Evolutionary conservation across 1,139 yeast species (phyloP).

Genomic region (Geotrichum cucujoidarum): DNA sequence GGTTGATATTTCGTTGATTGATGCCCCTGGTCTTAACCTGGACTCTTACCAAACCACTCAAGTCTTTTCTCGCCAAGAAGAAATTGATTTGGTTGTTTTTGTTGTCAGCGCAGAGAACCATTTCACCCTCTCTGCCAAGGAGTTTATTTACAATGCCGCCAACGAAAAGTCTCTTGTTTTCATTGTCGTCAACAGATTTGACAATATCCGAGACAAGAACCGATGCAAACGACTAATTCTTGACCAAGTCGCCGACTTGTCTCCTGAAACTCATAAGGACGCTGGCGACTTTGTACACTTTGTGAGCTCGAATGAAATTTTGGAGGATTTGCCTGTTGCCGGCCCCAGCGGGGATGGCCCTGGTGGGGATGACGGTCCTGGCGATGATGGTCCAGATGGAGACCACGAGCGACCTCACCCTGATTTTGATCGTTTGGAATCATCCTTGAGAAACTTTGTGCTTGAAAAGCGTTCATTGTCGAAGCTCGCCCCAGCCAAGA

Average conservation of each 20-base stretch:
- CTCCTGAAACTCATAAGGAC: constrained; percentile 88
- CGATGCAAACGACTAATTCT: constrained; percentile 71
- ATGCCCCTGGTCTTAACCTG: constrained; percentile 94
- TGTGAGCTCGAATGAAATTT: constrained; percentile 58
- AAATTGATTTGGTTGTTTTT: constrained; percentile 91
- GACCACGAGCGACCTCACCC: constrained; percentile 40
- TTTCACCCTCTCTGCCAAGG: constrained; percentile 89
- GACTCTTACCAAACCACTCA: constrained; percentile 94
- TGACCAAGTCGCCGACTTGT: constrained; percentile 79
- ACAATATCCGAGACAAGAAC: constrained; percentile 71
- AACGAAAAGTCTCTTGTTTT: constrained; percentile 88
- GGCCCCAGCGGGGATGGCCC: constrained; percentile 40
- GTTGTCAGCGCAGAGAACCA: constrained; percentile 96
- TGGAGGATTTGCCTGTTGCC: constrained; percentile 32
- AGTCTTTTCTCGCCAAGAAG: constrained; percentile 93
- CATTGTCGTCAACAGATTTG: constrained; percentile 90
- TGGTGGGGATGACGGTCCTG: constrained; percentile 40
- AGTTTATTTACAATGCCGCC: constrained; percentile 86
- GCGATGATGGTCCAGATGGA: constrained; percentile 15
- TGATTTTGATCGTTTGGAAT: constrained; percentile 79
- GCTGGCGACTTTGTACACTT: constrained; percentile 91
- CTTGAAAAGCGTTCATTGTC: constrained; percentile 85
- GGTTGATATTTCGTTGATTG: constrained; percentile 86
- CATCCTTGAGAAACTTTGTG: constrained; percentile 77
- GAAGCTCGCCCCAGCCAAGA: constrained; percentile 88